Evolutionary conservation across 345 rosid genomes (phyloP), one percentile per base, ranked within the genome.

Genomic region (Eucalyptus melliodora): DNA sequence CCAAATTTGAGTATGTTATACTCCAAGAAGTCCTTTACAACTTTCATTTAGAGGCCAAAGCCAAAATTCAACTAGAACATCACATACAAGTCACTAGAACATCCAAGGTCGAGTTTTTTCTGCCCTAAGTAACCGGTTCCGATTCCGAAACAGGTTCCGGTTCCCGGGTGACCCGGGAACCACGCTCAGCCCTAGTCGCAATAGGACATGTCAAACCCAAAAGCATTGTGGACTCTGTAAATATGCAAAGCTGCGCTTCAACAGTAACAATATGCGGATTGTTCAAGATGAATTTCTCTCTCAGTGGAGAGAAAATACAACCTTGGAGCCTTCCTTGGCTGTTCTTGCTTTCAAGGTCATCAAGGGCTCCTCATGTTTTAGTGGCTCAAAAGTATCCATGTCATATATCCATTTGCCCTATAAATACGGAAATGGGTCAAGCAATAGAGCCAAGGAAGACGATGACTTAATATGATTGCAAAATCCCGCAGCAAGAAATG

Each of bases 351-450:
- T 98, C 86, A 94, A 91, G 88, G 91, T 95, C 93, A 87, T 92
- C 93, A 94, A 92, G 30, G 99, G 98, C 90, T 96, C 93, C 93
- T 96, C 95, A 86, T 97, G 97, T 90, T 95, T 96, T 87, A 98
- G 91, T 81, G 99, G 99, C 92, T 96, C 98, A 92, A 96, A 96
- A 90, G 99, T 98, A 95, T 97, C 95, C 98, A 95, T 92, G 91
- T 97, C 98, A 92, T 98, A 98, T 93, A 98, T 98, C 99, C 99
- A 96, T 93, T 97, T 98, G 47, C 97, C 96, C 99, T 96, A 89
- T 90, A 88, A 37, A 37, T 37, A 10, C 47, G 9, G 83, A 37
- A 37, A 72, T 13, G 23, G 47, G 27, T 21, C 83, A 37, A 37
- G 27, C 11, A 55, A 90, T 26, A 17, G 40, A 86, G 27, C 49